Evolutionary conservation across 2,329 filamentous ascomycete genomes (phyloP), one percentile per base, ranked within the genome.

Genomic region (Lachnellula arida): DNA sequence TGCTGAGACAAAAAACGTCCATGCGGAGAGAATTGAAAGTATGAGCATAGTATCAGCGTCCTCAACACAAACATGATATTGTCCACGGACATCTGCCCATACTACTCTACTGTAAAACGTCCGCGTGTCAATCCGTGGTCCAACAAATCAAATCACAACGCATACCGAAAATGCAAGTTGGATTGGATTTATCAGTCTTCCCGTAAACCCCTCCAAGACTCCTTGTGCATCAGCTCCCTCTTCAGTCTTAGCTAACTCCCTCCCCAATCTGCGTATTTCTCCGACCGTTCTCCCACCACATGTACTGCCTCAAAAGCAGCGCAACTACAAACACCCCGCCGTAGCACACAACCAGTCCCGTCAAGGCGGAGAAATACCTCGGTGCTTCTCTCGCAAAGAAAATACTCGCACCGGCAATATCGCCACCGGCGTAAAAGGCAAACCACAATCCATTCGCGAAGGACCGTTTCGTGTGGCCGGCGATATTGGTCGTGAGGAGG

Each of bases 401-500:
- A 0, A 87, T 73, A 1, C 86, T 68, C 0, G 84, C 84, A 0
- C 84, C 85, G 62, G 87, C 75, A 54, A 88, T 86, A 65, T 87
- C 86, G 5, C 85, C 85, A 0, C 78, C 76, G 0, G 82, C 79
- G 3, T 78, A 77, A 0, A 85, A 85, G 0, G 88, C 84, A 59
- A 90, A 91, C 2, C 87, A 84, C 0, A 83, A 81, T 0, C 84
- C 82, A 0, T 86, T 83, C 76, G 86, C 88, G 63, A 86, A 84
- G 58, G 82, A 87, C 75, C 89, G 89, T 73, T 91, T 90, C 0
- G 87, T 89, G 25, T 86, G 80, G 0, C 87, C 87, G 0, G 86
- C 86, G 0, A 89, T 85, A 59, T 91, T 90, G 19, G 81, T 75
- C 56, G 71, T 75, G 40, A 79, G 70, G 56, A 79, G 76, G 8